These are phyloP conservation scores for Eimeria mitis DNA, from an alignment of 169 alveolate species.

Conservation along the genomic window DNA sequence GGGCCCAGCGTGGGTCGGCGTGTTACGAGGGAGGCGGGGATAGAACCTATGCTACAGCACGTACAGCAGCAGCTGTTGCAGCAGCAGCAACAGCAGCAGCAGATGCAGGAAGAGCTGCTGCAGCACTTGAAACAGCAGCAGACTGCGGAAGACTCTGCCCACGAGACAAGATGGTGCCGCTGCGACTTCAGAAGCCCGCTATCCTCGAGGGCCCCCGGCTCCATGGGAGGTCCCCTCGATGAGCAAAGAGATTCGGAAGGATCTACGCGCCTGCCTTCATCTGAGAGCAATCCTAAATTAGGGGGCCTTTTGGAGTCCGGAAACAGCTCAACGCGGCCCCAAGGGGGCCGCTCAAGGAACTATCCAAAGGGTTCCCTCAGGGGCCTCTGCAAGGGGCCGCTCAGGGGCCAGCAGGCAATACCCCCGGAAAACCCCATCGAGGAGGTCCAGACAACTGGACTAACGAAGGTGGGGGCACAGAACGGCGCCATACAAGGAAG, in stretches of 20 bases:
- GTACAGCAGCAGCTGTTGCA: slow-evolving; percentile 31
- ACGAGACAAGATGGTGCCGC: slow-evolving; percentile 8
- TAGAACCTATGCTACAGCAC: slow-evolving; percentile 10
- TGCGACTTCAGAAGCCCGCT: background rate
- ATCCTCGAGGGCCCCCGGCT: background rate
- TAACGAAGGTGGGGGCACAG: background rate
- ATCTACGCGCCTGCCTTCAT: slow-evolving; percentile 40
- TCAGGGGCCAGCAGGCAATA: background rate
- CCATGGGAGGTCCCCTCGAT: slow-evolving; percentile 11
- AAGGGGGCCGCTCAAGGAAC: background rate
- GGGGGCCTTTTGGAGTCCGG: background rate
- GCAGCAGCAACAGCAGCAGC: slow-evolving; percentile 17
- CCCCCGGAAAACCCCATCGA: background rate
- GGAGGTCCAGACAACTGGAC: background rate
- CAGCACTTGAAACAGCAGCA: slow-evolving; percentile 8
- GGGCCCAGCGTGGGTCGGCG: background rate
- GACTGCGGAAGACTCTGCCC: background rate
- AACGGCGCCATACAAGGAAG: background rate
- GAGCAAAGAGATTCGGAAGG: slow-evolving; percentile 5
- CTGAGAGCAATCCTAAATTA: background rate
- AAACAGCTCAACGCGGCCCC: background rate
- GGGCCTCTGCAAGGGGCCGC: background rate
- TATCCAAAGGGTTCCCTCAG: background rate
- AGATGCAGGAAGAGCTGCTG: slow-evolving; percentile 20
- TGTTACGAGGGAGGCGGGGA: slow-evolving; percentile 32